phyloP scores from a whole-genome alignment of 2,329 filamentous ascomycete genomes.

The Hypoxylon rubiginosum region DNA sequence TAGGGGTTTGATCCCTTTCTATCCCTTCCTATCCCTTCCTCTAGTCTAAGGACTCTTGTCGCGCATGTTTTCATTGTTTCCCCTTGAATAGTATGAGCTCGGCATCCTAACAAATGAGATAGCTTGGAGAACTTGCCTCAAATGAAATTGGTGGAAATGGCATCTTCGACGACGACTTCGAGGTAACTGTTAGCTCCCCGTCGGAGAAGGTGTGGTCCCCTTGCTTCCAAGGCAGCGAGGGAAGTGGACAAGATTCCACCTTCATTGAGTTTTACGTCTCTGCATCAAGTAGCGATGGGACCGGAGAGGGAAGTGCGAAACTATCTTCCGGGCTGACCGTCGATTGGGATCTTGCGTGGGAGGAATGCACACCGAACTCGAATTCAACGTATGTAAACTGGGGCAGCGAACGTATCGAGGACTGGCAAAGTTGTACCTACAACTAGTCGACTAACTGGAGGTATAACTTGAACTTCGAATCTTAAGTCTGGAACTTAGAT shows the following conservation, averaged over 20 bases:
- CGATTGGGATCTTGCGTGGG: constrained; percentile 21
- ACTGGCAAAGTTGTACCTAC: constrained; percentile 27
- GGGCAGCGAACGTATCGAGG: constrained; percentile 21
- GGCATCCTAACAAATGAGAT: neutral
- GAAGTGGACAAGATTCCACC: constrained; percentile 8
- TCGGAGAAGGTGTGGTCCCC: constrained; percentile 18
- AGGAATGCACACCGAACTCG: constrained; percentile 22
- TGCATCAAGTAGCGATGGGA: constrained; percentile 13
- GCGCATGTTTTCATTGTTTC: neutral
- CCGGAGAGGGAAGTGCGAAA: constrained; percentile 10
- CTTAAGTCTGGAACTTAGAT: neutral
- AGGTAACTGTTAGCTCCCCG: neutral
- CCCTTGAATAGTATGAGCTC: too few species aligned
- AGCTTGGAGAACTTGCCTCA: constrained; percentile 11
- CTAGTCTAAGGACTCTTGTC: neutral
- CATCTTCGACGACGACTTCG: constrained; percentile 24
- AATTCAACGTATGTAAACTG: constrained; percentile 12
- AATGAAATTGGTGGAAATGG: constrained; percentile 16
- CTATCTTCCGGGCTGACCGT: constrained; percentile 25
- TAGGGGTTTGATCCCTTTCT: too few species aligned
- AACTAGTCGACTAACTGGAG: neutral
- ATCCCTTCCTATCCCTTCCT: neutral
- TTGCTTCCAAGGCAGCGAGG: constrained; percentile 20
- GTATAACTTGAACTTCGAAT: neutral
- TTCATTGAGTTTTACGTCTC: constrained; percentile 22